These are phyloP conservation scores for Nakataea oryzae DNA, from an alignment of 2,329 filamentous ascomycete species.

Conservation along the genomic window DNA sequence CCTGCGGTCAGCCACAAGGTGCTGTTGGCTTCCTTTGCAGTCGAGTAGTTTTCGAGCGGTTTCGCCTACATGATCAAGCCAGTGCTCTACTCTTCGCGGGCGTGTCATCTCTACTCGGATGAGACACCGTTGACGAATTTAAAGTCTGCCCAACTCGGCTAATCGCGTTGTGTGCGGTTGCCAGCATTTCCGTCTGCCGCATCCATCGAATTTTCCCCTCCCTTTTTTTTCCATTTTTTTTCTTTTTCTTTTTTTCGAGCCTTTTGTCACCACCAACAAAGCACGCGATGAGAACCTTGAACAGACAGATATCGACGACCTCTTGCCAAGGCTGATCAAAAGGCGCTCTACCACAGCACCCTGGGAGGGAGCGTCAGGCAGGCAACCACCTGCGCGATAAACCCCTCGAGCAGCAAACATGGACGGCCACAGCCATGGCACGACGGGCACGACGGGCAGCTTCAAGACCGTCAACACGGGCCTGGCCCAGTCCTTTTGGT, in stretches of 20 bases:
- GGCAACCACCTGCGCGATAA: background rate
- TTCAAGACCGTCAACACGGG: constrained; percentile 35
- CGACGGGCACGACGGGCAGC: constrained; percentile 6
- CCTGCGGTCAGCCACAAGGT: background rate
- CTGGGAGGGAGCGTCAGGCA: background rate
- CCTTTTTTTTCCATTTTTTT: background rate
- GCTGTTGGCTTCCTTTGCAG: no score
- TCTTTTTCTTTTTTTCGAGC: no score
- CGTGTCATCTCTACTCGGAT: background rate
- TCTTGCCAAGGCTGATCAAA: background rate
- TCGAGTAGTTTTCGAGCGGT: background rate
- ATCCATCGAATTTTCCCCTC: background rate
- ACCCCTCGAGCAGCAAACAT: constrained; percentile 2
- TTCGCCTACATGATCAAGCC: background rate
- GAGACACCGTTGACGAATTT: background rate
- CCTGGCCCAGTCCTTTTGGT: constrained; percentile 48
- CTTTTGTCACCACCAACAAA: background rate
- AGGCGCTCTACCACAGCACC: background rate
- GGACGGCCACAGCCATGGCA: background rate
- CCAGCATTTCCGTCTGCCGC: background rate
- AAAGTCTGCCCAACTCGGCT: background rate
- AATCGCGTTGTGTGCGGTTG: no score
- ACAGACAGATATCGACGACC: background rate
- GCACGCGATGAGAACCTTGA: background rate
- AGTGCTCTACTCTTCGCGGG: background rate